These are phyloP conservation scores for Quercus wislizeni DNA, from an alignment of 306 rosid species.

Conservation along the genomic window DNA sequence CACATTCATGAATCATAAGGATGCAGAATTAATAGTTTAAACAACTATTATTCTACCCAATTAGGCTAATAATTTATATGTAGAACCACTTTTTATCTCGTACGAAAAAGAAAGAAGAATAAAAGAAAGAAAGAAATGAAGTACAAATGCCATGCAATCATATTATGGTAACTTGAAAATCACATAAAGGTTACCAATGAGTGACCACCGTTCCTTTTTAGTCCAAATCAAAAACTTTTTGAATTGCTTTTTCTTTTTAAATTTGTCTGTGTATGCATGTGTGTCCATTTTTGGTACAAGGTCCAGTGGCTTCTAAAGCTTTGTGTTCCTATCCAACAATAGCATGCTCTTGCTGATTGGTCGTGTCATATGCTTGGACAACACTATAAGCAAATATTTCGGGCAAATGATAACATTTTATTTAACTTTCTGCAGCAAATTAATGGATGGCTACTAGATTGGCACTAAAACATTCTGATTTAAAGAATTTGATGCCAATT, in stretches of 20 bases:
- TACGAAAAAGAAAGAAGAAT: too few species aligned
- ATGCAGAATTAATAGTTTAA: too few species aligned
- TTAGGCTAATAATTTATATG: too few species aligned
- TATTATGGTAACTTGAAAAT: not conserved
- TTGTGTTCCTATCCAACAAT: not conserved
- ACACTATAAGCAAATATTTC: not conserved
- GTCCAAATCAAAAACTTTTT: not conserved
- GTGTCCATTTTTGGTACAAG: not conserved
- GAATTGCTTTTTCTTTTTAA: not conserved
- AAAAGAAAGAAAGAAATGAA: not conserved
- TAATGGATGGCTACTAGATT: not conserved
- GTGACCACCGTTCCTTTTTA: not conserved
- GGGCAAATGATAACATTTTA: not conserved
- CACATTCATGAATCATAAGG: too few species aligned
- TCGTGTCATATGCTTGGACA: not conserved
- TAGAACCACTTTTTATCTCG: too few species aligned
- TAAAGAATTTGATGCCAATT: not conserved
- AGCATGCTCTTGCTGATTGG: not conserved
- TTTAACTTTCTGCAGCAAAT: not conserved
- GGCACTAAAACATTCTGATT: not conserved
- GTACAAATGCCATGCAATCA: not conserved
- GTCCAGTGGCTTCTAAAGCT: not conserved
- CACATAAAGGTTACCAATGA: not conserved
- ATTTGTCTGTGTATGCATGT: not conserved
- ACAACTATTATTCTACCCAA: too few species aligned